Evolutionary conservation across 2,329 filamentous ascomycete species (phyloP).

Genomic region (Gyromitra esculenta): DNA sequence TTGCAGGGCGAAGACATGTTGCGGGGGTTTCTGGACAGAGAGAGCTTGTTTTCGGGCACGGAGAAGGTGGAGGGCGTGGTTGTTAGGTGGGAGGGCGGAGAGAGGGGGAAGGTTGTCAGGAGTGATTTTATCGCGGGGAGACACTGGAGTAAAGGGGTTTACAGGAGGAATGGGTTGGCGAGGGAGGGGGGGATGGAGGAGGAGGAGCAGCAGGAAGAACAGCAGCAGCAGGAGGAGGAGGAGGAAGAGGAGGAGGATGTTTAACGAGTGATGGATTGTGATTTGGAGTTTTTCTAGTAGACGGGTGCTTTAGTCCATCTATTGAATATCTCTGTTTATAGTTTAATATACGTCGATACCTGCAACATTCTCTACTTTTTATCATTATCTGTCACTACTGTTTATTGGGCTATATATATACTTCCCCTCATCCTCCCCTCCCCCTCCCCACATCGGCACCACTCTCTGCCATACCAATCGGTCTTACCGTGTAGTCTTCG

Average conservation of each 20-base stretch:
- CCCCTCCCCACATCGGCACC: no score
- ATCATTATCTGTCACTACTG: no score
- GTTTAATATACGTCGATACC: no score
- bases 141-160: slow-evolving; percentile 52
- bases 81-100: slow-evolving; percentile 46
- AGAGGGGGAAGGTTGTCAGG: slow-evolving; percentile 53
- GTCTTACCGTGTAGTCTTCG: no score
- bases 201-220: neutral
- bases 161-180: slow-evolving; percentile 36
- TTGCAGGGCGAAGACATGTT: slow-evolving; percentile 39
- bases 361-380: no score
- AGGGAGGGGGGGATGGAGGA: slow-evolving; percentile 9
- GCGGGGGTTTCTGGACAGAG: slow-evolving; percentile 37
- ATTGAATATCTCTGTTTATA: neutral
- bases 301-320: neutral
- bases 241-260: neutral
- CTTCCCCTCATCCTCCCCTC: no score
- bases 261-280: neutral
- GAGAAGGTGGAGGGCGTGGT: slow-evolving; percentile 49
- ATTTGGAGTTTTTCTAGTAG: neutral
- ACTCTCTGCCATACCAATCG: no score
- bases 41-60: slow-evolving; percentile 40
- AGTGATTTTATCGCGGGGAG: slow-evolving; percentile 49
- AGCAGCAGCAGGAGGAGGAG: neutral
- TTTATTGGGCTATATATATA: no score